Conservation (phyloP, 805 yeast species). For the Komagataella kurtzmanii region DNA sequence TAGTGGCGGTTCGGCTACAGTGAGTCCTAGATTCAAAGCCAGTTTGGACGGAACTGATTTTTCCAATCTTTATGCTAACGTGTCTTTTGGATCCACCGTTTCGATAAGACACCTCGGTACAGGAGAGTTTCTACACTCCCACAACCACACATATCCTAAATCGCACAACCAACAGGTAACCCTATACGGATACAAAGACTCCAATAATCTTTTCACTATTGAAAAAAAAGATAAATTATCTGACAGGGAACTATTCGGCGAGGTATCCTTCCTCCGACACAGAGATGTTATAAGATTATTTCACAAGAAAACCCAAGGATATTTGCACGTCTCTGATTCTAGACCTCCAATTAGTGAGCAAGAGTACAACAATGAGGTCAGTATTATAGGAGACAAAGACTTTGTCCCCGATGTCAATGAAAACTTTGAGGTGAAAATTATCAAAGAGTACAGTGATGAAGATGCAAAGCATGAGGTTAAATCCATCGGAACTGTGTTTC, state of each 20-base stretch:
- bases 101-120: constrained; percentile 59
- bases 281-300: constrained; percentile 51
- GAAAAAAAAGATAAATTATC: constrained; percentile 29
- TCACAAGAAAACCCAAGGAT: constrained; percentile 56
- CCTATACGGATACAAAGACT: constrained; percentile 44
- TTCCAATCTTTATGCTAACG: constrained; percentile 39
- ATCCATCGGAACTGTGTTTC: constrained; percentile 60
- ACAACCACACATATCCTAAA: constrained; percentile 42
- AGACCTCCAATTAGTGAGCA: constrained; percentile 87
- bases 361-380: constrained; percentile 79
- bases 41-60: constrained; percentile 30
- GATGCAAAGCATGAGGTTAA: constrained; percentile 22
- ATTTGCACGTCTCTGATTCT: constrained; percentile 52
- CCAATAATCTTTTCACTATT: constrained; percentile 62
- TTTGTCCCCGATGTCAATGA: constrained; percentile 57
- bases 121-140: constrained; percentile 78
- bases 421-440: constrained; percentile 50
- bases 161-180: constrained; percentile 73
- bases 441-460: constrained; percentile 20
- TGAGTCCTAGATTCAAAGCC: constrained; percentile 59
- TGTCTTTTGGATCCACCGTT: constrained; percentile 60
- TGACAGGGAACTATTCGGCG: constrained; percentile 24
- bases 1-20: constrained; percentile 47
- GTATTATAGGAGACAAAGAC: constrained; percentile 52
- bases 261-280: constrained; percentile 19